Conservation (phyloP, 208 protist species). For the Crithidia brevicula region DNA sequence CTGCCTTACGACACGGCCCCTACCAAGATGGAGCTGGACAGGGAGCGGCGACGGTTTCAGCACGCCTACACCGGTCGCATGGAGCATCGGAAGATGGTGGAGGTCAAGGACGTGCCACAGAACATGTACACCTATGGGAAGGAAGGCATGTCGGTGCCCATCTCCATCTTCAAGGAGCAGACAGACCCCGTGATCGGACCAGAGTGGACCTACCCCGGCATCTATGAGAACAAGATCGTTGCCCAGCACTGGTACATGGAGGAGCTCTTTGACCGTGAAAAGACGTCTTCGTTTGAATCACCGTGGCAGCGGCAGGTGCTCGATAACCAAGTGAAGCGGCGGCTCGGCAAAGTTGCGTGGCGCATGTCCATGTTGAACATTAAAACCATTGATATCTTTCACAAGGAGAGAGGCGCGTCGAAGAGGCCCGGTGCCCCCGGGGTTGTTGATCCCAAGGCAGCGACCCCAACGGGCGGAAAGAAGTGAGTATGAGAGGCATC, state of each 20-base stretch:
- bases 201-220: conserved; percentile 92
- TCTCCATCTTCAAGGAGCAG: conserved; percentile 92
- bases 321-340: conserved; percentile 86
- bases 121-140: conserved; percentile 94
- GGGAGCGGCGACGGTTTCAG: conserved; percentile 71
- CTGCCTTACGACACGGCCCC: conserved; percentile 85
- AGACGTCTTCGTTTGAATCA: conserved; percentile 68
- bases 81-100: conserved; percentile 78
- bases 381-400: conserved; percentile 83
- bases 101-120: conserved; percentile 88
- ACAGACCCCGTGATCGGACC: conserved; percentile 87
- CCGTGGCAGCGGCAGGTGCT: conserved; percentile 84
- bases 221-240: conserved; percentile 92
- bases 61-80: conserved; percentile 73
- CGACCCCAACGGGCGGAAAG: conserved; percentile 26
- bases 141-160: conserved; percentile 91
- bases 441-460: conserved; percentile 30
- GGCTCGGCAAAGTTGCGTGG: conserved; percentile 69
- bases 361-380: conserved; percentile 83
- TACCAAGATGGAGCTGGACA: conserved; percentile 79
- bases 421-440: conserved; percentile 60
- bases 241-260: conserved; percentile 83
- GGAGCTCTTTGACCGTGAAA: conserved; percentile 86
- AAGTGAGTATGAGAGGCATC: conserved; percentile 27
- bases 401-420: conserved; percentile 83